These are phyloP conservation scores for Amphirosellinia nigrospora DNA, from an alignment of 495 filamentous ascomycete genomes.

Conservation along the genomic window DNA sequence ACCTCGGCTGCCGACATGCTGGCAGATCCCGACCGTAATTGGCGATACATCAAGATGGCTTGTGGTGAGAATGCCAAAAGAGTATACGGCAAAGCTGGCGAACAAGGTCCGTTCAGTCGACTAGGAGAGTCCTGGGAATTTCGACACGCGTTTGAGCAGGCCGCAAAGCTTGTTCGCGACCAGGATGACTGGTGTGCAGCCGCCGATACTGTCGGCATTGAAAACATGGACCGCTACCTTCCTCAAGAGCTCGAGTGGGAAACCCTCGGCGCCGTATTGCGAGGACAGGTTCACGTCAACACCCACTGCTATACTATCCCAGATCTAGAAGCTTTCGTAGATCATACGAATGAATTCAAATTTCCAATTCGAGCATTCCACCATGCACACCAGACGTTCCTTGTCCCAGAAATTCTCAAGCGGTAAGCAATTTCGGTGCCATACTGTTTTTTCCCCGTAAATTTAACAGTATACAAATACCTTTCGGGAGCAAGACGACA, in stretches of 20 bases:
- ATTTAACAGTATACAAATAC: neutral
- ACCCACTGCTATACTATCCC: slow-evolving; percentile 71
- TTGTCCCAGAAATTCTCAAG: slow-evolving; percentile 65
- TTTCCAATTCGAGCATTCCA: slow-evolving; percentile 67
- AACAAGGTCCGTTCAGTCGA: slow-evolving; percentile 51
- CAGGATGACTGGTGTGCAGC: slow-evolving; percentile 67
- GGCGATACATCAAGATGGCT: slow-evolving; percentile 74
- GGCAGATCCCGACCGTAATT: slow-evolving; percentile 55
- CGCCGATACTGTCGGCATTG: slow-evolving; percentile 50
- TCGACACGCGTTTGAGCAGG: slow-evolving; percentile 65
- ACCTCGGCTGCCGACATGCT: slow-evolving; percentile 55
- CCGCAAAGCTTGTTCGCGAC: slow-evolving; percentile 52
- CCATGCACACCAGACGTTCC: slow-evolving; percentile 66
- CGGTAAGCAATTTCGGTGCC: slow-evolving; percentile 29
- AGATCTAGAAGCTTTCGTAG: slow-evolving; percentile 67
- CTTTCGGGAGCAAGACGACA: neutral
- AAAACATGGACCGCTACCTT: slow-evolving; percentile 49
- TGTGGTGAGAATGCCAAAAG: slow-evolving; percentile 69
- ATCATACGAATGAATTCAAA: slow-evolving; percentile 69
- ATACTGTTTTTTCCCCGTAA: neutral
- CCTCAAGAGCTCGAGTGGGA: slow-evolving; percentile 65
- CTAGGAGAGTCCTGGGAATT: slow-evolving; percentile 69
- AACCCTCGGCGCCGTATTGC: slow-evolving; percentile 61
- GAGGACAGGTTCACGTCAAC: slow-evolving; percentile 67
- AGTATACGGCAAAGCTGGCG: slow-evolving; percentile 54